A percentile compares a stretch with the other conserved stretches of the same genome.
phyloP scores from a whole-genome alignment of 257 asterid genomes.

The Phtheirospermum japonicum region DNA sequence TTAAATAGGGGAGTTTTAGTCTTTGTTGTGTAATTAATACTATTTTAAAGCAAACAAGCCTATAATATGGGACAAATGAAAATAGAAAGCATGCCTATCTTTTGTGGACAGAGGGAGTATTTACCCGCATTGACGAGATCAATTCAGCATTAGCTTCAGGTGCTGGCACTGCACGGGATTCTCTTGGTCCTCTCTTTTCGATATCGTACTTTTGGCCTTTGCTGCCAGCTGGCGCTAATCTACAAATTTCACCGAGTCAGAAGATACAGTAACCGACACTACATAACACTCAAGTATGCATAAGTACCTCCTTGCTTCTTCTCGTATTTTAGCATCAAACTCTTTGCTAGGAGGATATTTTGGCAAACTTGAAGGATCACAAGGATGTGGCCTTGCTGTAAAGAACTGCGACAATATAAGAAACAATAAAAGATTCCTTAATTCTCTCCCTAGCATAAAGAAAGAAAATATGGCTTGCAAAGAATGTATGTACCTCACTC shows the following conservation, averaged over 20 bases:
- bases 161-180: constrained; percentile 61
- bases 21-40: too few species aligned
- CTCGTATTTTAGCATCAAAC: constrained; percentile 79
- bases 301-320: constrained; percentile 71
- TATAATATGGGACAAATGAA: too few species aligned
- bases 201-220: constrained; percentile 43
- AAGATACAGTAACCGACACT: background rate
- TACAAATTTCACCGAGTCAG: constrained; percentile 32
- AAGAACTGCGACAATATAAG: constrained; percentile 47
- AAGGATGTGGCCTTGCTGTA: constrained; percentile 62
- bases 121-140: constrained; percentile 54
- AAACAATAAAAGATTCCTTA: constrained; percentile 10
- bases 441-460: background rate
- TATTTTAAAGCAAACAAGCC: too few species aligned
- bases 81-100: too few species aligned
- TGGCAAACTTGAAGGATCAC: constrained; percentile 78
- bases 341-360: constrained; percentile 85
- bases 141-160: constrained; percentile 66
- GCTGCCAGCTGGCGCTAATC: constrained; percentile 56
- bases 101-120: too few species aligned
- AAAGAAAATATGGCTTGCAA: background rate
- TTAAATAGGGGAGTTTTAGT: too few species aligned
- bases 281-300: background rate
- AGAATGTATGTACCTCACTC: constrained; percentile 53
- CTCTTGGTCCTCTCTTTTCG: constrained; percentile 51